These are phyloP conservation scores for Volvox carteri DNA, from an alignment of 163 green algal genomes.

Conservation along the genomic window DNA sequence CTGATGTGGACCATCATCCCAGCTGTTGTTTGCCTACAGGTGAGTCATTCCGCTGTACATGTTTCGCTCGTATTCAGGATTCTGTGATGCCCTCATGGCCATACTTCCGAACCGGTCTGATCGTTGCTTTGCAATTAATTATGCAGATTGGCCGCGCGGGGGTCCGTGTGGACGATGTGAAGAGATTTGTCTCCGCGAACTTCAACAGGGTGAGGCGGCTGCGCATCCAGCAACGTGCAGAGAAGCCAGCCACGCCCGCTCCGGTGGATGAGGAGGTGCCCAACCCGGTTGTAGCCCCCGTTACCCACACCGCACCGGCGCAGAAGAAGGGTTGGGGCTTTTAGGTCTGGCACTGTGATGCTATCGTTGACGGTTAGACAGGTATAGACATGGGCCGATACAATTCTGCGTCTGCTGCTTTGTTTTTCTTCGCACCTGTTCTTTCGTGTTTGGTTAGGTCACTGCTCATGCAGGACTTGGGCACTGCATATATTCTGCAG, in stretches of 20 bases:
- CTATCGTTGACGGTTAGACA: neutral
- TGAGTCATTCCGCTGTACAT: neutral
- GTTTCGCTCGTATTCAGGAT: too few relatives aligned
- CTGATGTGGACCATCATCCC: conserved; percentile 65
- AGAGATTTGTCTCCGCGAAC: conserved; percentile 23
- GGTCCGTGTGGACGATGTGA: conserved; percentile 49
- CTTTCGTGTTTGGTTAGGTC: neutral
- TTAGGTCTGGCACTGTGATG: neutral
- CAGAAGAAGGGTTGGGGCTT: conserved; percentile 51
- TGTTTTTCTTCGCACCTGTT: too few relatives aligned
- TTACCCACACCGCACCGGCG: neutral
- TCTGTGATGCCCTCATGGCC: too few relatives aligned
- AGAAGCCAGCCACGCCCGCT: neutral
- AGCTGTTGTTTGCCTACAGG: conserved; percentile 54
- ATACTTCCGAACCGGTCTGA: too few relatives aligned
- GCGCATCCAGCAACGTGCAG: neutral
- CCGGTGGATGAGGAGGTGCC: conserved; percentile 18
- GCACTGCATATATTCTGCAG: neutral
- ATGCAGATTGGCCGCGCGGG: conserved; percentile 42
- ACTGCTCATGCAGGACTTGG: neutral
- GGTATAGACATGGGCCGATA: neutral
- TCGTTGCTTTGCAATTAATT: too few relatives aligned
- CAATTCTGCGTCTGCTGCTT: neutral
- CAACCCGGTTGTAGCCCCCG: neutral
- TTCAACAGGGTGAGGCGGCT: conserved; percentile 23